Conservation (phyloP, 2,329 filamentous ascomycete species). For the Paecilomyces formosus region DNA sequence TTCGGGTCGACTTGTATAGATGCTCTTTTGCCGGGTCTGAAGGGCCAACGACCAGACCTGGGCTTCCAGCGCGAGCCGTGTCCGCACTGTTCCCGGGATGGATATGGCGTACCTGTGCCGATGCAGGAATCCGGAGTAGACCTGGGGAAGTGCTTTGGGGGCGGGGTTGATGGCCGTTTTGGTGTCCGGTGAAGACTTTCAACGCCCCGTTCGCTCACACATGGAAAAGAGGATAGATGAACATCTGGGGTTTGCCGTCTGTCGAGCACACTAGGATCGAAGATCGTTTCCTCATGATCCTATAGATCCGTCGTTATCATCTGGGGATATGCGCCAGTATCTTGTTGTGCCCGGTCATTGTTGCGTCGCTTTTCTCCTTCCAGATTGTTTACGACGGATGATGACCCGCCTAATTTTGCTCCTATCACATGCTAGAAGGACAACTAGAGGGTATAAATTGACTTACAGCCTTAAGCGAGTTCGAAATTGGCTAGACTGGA, state of each 20-base stretch:
- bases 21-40: neutral
- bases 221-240: neutral
- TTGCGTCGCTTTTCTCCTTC: neutral
- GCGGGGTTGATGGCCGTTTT: neutral
- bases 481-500: neutral
- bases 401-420: neutral
- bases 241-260: neutral
- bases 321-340: neutral
- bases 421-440: neutral
- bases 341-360: neutral
- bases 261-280: neutral
- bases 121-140: neutral
- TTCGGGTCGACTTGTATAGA: neutral
- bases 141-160: neutral
- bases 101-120: neutral
- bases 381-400: neutral
- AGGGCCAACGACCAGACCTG: neutral
- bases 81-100: neutral
- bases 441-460: neutral
- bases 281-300: neutral
- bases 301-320: neutral
- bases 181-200: neutral
- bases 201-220: neutral
- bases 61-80: neutral
- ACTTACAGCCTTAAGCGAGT: neutral